These are phyloP conservation scores for Alternaria atra DNA, from an alignment of 2,329 filamentous ascomycete genomes.

Conservation along the genomic window DNA sequence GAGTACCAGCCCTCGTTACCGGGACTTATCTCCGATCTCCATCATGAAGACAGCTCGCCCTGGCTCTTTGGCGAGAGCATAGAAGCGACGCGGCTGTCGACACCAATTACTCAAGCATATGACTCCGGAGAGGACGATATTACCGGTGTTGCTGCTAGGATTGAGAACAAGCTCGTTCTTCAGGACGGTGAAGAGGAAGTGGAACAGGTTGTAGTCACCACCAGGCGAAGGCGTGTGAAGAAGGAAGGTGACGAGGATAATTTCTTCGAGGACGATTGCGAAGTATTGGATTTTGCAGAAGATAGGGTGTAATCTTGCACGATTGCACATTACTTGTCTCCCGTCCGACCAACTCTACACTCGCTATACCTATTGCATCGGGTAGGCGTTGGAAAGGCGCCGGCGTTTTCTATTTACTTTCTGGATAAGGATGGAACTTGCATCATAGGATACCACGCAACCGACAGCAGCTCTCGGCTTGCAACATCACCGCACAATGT, in stretches of 20 bases:
- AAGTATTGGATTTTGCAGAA: slow-evolving; percentile 85
- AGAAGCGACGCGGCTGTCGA: slow-evolving; percentile 57
- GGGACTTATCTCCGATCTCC: slow-evolving; percentile 38
- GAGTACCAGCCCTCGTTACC: slow-evolving; percentile 34
- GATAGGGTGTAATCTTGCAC: slow-evolving; percentile 57
- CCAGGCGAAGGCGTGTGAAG: slow-evolving; percentile 69
- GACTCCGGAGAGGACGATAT: slow-evolving; percentile 51
- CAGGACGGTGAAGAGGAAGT: slow-evolving; percentile 65
- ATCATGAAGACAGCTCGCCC: slow-evolving; percentile 45
- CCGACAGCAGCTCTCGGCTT: slow-evolving; percentile 5
- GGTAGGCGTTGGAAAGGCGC: slow-evolving; percentile 1
- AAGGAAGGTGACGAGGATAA: slow-evolving; percentile 66
- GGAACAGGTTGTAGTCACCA: slow-evolving; percentile 84
- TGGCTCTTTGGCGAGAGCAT: slow-evolving; percentile 66
- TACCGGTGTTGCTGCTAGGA: slow-evolving; percentile 58
- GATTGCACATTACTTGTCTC: fast-evolving
- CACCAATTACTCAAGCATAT: slow-evolving; percentile 47
- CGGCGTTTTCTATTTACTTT: background rate
- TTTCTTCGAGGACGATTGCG: slow-evolving; percentile 93
- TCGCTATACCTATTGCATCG: slow-evolving; percentile 3
- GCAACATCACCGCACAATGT: slow-evolving; percentile 1
- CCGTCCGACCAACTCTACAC: background rate
- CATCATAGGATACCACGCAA: slow-evolving; percentile 12
- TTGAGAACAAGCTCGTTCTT: slow-evolving; percentile 58
- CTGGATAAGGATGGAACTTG: background rate